Evolutionary conservation across 441 rosid species (phyloP).

Genomic region (Manihot esculenta): DNA sequence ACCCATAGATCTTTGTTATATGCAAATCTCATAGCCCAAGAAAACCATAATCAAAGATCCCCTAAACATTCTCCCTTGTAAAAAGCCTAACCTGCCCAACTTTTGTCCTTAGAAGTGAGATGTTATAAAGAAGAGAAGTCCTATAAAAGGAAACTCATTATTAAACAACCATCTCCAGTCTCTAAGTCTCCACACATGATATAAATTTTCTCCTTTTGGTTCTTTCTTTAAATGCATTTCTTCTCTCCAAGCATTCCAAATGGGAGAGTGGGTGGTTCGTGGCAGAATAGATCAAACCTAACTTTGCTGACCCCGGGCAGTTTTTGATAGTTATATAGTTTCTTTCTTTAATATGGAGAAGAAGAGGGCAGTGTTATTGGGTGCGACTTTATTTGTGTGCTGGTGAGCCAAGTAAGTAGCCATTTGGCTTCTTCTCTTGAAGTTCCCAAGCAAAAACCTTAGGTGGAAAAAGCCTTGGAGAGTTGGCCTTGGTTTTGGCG

Average conservation of each 20-base stretch:
- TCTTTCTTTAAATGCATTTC: no score
- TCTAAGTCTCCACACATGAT: background rate
- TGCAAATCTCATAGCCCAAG: conserved; percentile 13
- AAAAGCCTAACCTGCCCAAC: background rate
- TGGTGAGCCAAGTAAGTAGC: conserved; percentile 1
- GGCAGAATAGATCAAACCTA: background rate
- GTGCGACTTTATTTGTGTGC: conserved; percentile 3
- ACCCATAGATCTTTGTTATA: background rate
- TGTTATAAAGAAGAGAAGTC: background rate
- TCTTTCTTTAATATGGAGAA: background rate
- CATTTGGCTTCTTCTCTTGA: conserved; percentile 15
- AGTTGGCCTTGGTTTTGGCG: conserved; percentile 39
- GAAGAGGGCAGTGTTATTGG: conserved; percentile 8
- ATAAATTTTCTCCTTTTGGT: background rate
- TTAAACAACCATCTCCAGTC: background rate
- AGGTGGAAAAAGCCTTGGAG: background rate
- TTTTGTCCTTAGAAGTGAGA: background rate
- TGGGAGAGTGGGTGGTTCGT: background rate
- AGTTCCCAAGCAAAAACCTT: conserved; percentile 6
- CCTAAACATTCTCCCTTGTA: background rate
- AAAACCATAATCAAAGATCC: conserved; percentile 15
- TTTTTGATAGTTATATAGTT: background rate
- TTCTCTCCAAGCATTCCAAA: background rate
- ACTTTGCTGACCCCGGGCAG: conserved; percentile 7
- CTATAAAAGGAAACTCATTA: background rate